Percentiles rank a stretch among this genome's conserved stretches.
These are phyloP conservation scores for Colletotrichum sojae DNA, from an alignment of 2,329 filamentous ascomycete species.

Conservation along the genomic window DNA sequence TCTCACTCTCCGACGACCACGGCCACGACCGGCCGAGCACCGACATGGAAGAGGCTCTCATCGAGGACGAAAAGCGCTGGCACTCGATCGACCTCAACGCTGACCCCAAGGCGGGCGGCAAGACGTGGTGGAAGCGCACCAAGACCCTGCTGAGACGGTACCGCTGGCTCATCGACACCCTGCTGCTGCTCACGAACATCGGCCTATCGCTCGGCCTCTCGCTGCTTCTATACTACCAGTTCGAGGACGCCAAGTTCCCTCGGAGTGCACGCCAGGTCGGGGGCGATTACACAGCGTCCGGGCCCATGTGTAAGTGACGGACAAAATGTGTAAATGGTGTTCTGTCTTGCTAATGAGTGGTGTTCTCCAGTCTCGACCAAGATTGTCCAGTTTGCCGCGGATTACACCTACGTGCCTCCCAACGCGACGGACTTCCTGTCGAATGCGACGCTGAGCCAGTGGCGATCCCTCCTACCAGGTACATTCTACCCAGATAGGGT, in stretches of 20 bases:
- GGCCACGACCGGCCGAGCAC: conserved; percentile 33
- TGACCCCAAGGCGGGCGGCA: neutral
- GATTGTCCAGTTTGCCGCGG: conserved; percentile 55
- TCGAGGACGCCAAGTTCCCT: conserved; percentile 28
- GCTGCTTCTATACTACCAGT: conserved; percentile 39
- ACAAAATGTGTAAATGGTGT: neutral
- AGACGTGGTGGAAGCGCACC: conserved; percentile 19
- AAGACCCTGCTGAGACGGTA: conserved; percentile 18
- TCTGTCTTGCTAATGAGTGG: neutral
- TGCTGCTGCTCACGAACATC: conserved; percentile 36
- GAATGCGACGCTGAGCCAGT: conserved; percentile 52
- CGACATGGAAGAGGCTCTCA: conserved; percentile 33
- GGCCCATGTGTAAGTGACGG: conserved; percentile 51
- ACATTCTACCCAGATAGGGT: conserved; percentile 2
- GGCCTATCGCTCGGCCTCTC: conserved; percentile 30
- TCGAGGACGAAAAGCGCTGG: conserved; percentile 39
- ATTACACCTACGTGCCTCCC: conserved; percentile 56
- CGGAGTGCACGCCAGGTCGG: conserved; percentile 51
- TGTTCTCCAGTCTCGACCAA: conserved; percentile 50
- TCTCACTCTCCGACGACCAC: conserved; percentile 18
- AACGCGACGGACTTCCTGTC: conserved; percentile 56
- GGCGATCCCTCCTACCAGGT: conserved; percentile 59
- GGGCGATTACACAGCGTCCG: conserved; percentile 54
- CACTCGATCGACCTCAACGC: conserved; percentile 27
- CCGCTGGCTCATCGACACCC: conserved; percentile 37